Base-by-base conservation (phyloP, 2,329 filamentous ascomycete genomes). In the Penicillium sp. region DNA sequence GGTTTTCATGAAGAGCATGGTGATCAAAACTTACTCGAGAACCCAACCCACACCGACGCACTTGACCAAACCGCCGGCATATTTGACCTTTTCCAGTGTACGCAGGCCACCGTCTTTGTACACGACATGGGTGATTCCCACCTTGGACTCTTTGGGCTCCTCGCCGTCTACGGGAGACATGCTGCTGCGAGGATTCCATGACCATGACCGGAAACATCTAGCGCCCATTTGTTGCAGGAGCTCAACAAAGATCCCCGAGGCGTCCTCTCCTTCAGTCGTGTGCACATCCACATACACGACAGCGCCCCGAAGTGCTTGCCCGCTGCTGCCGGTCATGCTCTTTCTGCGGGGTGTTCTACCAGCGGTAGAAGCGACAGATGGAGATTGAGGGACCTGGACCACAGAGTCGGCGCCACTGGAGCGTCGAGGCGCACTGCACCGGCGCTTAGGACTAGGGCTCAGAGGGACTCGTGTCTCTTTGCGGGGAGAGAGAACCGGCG, bases 11-110 rank as follows among this genome's bases (percentile, higher is more conserved):
- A 13, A 18, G 13, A 12, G 2, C 12, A 24, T 5, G 12, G 24
- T 9, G 4, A 45, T 12, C 29, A 32, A 28, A 49, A 80, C 84
- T 79, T 80, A 89, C 85, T 95, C 88, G 53, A 95, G 77, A 46
- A 93, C 86, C 88, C 89, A 95, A 55, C 83, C 84, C 40, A 94
- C 86, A 43, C 89, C 89, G 47, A 95, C 88, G 69, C 89, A 94
- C 58, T 88, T 83, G 34, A 95, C 86, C 28, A 87, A 75, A 5
- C 88, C 88, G 11, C 80, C 77, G 35, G 81, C 83, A 58, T 85
- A 79, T 48, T 82, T 77, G 5, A 91, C 85, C 69, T 90, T 94
- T 63, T 94, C 85, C 55, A 95, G 70, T 0, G 89, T 95, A 26
- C 84, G 77, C 61, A 85, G 84, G 37, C 83, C 83, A 39, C 90